Conservation (phyloP, 805 yeast genomes). For the Schizosaccharomyces lindneri region DNA sequence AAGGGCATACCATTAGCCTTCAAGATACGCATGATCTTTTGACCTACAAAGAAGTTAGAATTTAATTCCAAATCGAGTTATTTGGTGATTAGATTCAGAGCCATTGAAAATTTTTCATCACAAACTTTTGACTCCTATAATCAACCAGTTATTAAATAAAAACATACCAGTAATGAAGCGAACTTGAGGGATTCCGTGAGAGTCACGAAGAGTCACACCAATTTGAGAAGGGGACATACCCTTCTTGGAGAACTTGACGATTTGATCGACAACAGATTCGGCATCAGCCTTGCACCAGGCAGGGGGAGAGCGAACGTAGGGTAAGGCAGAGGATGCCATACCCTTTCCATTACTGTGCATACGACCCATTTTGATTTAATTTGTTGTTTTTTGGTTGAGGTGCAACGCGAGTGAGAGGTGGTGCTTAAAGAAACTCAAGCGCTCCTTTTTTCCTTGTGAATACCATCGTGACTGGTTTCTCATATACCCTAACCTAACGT, state of each 20-base stretch:
- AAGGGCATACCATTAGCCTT: constrained; percentile 65
- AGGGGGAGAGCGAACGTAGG: constrained; percentile 97
- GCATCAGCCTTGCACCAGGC: constrained; percentile 97
- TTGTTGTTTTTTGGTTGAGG: not conserved
- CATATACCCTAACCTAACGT: not conserved
- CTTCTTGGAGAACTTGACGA: constrained; percentile 98
- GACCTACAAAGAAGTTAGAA: constrained; percentile 15
- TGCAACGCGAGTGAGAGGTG: not conserved
- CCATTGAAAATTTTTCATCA: not conserved
- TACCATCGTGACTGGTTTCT: not conserved
- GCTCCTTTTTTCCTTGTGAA: not conserved
- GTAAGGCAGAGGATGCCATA: constrained; percentile 94
- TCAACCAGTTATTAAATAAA: not conserved
- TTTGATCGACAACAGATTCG: constrained; percentile 90
- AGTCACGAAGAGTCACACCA: constrained; percentile 98
- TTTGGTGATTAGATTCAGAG: no score
- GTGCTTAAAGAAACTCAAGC: not conserved
- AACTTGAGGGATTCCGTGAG: constrained; percentile 97
- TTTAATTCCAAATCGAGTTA: not conserved
- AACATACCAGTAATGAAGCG: constrained; percentile 72
- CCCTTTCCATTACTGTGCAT: constrained; percentile 58
- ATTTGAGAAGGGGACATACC: constrained; percentile 99
- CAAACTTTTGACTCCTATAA: not conserved
- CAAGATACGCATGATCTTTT: constrained; percentile 95
- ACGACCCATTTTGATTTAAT: constrained; percentile 70